Conservation (phyloP, 2,329 filamentous ascomycete genomes). For the Dothistroma septosporum region DNA sequence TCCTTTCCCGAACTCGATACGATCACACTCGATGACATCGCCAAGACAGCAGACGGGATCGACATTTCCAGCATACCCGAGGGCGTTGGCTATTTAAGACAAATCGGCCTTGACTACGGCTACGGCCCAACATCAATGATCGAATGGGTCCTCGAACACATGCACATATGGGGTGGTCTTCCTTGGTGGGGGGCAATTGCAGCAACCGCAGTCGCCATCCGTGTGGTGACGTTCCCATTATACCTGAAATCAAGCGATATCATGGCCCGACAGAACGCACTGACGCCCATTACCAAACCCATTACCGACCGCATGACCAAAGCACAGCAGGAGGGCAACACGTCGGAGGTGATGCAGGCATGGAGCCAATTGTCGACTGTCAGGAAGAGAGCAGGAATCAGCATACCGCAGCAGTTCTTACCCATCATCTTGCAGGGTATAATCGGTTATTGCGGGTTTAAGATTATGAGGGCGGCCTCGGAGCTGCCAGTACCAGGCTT, state of each 20-base stretch:
- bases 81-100: conserved; percentile 74
- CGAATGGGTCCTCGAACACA: conserved; percentile 73
- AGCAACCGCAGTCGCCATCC: conserved; percentile 60
- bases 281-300: conserved; percentile 57
- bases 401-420: conserved; percentile 47
- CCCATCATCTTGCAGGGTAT: conserved; percentile 61
- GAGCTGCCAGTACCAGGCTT: conserved; percentile 76
- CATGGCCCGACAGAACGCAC: conserved; percentile 56
- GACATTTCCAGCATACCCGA: conserved; percentile 54
- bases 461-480: conserved; percentile 69
- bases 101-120: conserved; percentile 82
- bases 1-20: conserved; percentile 30
- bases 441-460: conserved; percentile 76
- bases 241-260: conserved; percentile 60
- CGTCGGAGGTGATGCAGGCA: conserved; percentile 44
- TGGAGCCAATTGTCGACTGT: conserved; percentile 50
- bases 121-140: conserved; percentile 71
- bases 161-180: conserved; percentile 70
- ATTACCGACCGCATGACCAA: conserved; percentile 53
- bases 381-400: conserved; percentile 54
- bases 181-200: conserved; percentile 81
- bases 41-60: conserved; percentile 5
- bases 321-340: conserved; percentile 45
- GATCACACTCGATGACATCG: conserved; percentile 38
- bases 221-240: conserved; percentile 62